phyloP scores from a whole-genome alignment of 768 basidiomycete genomes.

The Coprinopsis strossmayeri region DNA sequence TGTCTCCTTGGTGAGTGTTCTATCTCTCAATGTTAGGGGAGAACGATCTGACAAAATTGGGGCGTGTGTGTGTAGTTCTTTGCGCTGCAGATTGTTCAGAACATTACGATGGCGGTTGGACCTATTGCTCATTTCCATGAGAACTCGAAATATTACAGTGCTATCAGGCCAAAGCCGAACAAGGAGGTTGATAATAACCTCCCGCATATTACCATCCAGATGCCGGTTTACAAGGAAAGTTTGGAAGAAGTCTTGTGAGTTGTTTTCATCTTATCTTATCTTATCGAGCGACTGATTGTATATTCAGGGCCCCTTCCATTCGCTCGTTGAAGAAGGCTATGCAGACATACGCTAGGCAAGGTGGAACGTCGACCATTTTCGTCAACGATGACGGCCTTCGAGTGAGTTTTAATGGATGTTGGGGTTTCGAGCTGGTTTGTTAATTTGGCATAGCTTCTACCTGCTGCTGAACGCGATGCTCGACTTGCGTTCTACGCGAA shows the following conservation, averaged over 20 bases:
- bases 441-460: conserved; percentile 36
- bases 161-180: conserved; percentile 47
- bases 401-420: conserved; percentile 12
- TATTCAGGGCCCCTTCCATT: conserved; percentile 55
- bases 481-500: conserved; percentile 67
- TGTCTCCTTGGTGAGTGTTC: conserved; percentile 50
- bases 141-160: conserved; percentile 79
- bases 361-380: conserved; percentile 71
- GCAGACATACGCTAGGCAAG: conserved; percentile 83
- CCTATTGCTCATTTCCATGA: conserved; percentile 74
- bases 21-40: conserved; percentile 13
- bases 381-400: conserved; percentile 75
- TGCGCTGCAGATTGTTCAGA: conserved; percentile 62
- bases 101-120: conserved; percentile 65
- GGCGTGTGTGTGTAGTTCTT: conserved; percentile 50
- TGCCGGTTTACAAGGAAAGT: conserved; percentile 84
- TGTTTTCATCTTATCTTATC: not conserved
- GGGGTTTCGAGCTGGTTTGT: no score
- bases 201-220: conserved; percentile 75
- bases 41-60: conserved; percentile 20
- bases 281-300: not conserved
- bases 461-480: conserved; percentile 50
- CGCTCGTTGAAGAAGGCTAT: conserved; percentile 74
- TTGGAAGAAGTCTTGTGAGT: conserved; percentile 61
- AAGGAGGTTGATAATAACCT: conserved; percentile 45